Conservation (phyloP, 164 flowering plant species). For the Dillenia suffruticosa region DNA sequence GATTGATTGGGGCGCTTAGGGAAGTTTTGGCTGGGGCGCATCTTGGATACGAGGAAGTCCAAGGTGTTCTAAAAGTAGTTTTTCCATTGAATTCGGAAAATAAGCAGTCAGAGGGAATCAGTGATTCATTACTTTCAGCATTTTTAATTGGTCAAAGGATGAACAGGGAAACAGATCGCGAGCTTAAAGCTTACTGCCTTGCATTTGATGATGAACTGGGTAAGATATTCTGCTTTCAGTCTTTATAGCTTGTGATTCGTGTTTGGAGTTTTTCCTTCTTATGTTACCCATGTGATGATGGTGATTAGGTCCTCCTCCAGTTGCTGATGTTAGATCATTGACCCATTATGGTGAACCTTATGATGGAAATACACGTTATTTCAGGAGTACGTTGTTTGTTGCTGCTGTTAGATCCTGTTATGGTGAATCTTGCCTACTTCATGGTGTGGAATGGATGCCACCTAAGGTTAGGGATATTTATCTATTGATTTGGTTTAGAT, state of each 20-base stretch:
- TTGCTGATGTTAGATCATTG: slow-evolving; percentile 90
- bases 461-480: slow-evolving; percentile 67
- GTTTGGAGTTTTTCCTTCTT: too few relatives aligned
- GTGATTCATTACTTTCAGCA: slow-evolving; percentile 84
- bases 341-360: slow-evolving; percentile 99
- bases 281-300: too few relatives aligned
- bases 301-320: slow-evolving; percentile 64
- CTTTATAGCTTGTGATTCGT: background rate
- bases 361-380: slow-evolving; percentile 93
- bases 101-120: slow-evolving; percentile 28
- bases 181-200: slow-evolving; percentile 96
- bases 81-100: slow-evolving; percentile 58
- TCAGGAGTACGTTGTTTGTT: slow-evolving; percentile 91
- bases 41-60: slow-evolving; percentile 96
- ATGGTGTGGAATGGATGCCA: slow-evolving; percentile 99
- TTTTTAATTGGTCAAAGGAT: slow-evolving; percentile 97
- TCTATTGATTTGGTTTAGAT: too few relatives aligned
- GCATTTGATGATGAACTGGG: slow-evolving; percentile 97
- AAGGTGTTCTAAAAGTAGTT: slow-evolving; percentile 82
- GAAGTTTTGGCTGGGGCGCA: slow-evolving; percentile 98
- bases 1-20: slow-evolving; percentile 93
- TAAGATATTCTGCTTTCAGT: slow-evolving; percentile 18
- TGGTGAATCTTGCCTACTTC: slow-evolving; percentile 92
- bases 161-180: slow-evolving; percentile 96
- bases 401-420: slow-evolving; percentile 98